Percentiles rank a stretch among this genome's conserved stretches.
These are phyloP conservation scores for Sanghuangporus weigelae DNA, from an alignment of 1,284 basidiomycete genomes.

Conservation along the genomic window DNA sequence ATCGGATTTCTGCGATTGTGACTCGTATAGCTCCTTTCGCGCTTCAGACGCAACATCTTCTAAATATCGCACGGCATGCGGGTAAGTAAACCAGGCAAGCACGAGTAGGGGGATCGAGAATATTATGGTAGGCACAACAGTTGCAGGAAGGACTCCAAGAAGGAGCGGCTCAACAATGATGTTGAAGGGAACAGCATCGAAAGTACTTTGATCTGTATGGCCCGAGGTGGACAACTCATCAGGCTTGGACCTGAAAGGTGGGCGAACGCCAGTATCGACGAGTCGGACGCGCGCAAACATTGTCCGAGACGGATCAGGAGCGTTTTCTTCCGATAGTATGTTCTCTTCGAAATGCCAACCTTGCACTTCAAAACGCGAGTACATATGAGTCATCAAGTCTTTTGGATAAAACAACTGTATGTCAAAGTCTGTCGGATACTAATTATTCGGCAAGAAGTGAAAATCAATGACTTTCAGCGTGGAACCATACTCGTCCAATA, in stretches of 20 bases:
- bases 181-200: constrained; percentile 38
- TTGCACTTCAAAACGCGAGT: not conserved
- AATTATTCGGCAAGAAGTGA: not conserved
- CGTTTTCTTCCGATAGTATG: not conserved
- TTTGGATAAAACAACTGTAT: constrained; percentile 23
- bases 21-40: constrained; percentile 26
- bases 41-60: constrained; percentile 31
- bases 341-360: constrained; percentile 17
- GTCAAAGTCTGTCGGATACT: constrained; percentile 29
- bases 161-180: constrained; percentile 54
- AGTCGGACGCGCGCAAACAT: constrained; percentile 52
- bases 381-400: constrained; percentile 11
- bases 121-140: constrained; percentile 41
- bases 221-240: not conserved
- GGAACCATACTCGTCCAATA: not conserved
- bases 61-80: constrained; percentile 29
- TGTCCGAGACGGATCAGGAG: constrained; percentile 29
- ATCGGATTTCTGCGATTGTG: too few relatives aligned
- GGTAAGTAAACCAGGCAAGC: constrained; percentile 27
- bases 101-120: constrained; percentile 32
- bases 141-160: constrained; percentile 51
- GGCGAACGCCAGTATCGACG: constrained; percentile 43
- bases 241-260: not conserved
- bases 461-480: not conserved
- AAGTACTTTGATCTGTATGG: not conserved